Evolutionary conservation across 768 basidiomycete genomes (phyloP), one percentile per base, ranked within the genome.

Genomic region (Boletus barrowsii): DNA sequence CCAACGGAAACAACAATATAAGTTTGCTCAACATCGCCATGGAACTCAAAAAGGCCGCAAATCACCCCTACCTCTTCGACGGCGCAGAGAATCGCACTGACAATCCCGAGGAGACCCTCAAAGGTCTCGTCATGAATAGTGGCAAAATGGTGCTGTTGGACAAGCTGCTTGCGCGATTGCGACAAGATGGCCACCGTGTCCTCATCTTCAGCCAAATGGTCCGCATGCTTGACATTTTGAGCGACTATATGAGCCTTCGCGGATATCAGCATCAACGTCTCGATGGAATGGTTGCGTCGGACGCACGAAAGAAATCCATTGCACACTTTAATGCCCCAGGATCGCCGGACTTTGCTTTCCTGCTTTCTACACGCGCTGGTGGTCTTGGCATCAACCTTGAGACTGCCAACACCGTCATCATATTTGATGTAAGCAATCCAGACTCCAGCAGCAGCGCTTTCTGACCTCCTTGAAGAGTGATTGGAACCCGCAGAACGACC

Each of bases 121-220:
- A 90, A 64, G 95, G 94, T n/a, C 81, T 99, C 18, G 93, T 98
- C 58, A 97, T 97, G 92, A 96, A 88, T 72, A 94, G 93, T 56
- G 97, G 97, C 33, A 99, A 99, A 76, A 86, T 99, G 88, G 95
- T 98, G 46, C 76, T 99, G 32, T 86, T 99, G 51, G 97, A 99
- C 76, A 99, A 99, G 71, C 83, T 99, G 15, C 84, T 98, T n/a
- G 81, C 79, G 22, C 86, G 92, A 17, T 81, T 98, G 47, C 89
- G 89, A 63, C 85, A 83, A 61, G 96, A 98, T 68, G 90, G 91
- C 4, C 97, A 98, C 65, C 90, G 97, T 47, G 97, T 99, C 26
- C 81, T 99, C 62, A 98, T 99, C 63, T 99, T 99, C 79, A 97
- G 94, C 65, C 93, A 98, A 73, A 99, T 99, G 97, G 95, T 98